Percentiles rank a stretch among this genome's conserved stretches.
Evolutionary conservation across 2,329 filamentous ascomycete genomes (phyloP).

Genomic region (Aspergillus uvarum): DNA sequence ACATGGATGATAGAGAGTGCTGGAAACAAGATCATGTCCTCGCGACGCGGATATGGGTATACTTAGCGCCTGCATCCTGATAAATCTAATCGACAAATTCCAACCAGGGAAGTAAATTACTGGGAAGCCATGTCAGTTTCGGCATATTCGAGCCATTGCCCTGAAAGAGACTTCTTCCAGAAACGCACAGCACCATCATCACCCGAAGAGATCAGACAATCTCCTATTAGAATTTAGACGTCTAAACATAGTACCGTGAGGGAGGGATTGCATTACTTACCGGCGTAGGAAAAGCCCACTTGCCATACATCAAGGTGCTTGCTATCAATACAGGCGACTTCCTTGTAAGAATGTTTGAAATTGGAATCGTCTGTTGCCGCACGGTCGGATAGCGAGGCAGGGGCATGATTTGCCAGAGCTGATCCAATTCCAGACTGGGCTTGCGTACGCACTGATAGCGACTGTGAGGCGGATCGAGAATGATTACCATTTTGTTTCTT

Average conservation of each 20-base stretch:
- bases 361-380: conserved; percentile 36
- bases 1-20: no score
- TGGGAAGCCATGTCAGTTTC: conserved; percentile 42
- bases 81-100: neutral
- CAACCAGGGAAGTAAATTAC: conserved; percentile 12
- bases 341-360: conserved; percentile 44
- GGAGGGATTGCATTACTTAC: conserved; percentile 25
- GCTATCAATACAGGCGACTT: conserved; percentile 46
- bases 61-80: neutral
- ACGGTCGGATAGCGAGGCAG: conserved; percentile 32
- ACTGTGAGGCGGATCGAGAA: conserved; percentile 26
- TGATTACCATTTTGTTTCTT: conserved; percentile 30
- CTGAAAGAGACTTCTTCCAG: conserved; percentile 45
- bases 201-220: conserved; percentile 45
- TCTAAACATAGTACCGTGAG: no score
- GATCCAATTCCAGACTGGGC: conserved; percentile 45
- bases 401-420: conserved; percentile 39
- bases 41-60: neutral
- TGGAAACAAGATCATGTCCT: no score
- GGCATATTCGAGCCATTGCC: conserved; percentile 48
- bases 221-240: conserved; percentile 31
- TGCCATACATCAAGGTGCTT: conserved; percentile 48
- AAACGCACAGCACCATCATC: conserved; percentile 45
- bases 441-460: conserved; percentile 32
- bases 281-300: conserved; percentile 45